Conservation (phyloP, 139 green algal genomes). For the Micractinium sp. region DNA sequence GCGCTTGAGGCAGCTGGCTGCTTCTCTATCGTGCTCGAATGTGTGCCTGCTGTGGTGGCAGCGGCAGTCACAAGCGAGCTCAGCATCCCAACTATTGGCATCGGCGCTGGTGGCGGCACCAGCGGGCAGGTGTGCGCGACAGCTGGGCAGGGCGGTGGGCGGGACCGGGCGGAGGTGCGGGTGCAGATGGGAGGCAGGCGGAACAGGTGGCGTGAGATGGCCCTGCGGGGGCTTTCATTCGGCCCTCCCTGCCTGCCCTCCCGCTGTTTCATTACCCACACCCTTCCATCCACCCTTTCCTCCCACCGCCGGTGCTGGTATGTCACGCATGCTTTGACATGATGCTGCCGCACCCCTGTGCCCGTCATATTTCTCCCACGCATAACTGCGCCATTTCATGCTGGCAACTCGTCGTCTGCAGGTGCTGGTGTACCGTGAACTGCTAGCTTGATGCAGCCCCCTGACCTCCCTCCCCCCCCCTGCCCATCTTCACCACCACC, state of each 20-base stretch:
- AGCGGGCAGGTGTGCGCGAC: constrained; percentile 85
- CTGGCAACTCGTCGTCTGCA: neutral
- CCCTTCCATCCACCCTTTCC: no score
- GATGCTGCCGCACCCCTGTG: no score
- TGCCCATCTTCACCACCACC: no score
- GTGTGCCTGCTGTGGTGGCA: constrained; percentile 88
- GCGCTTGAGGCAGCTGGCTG: constrained; percentile 90
- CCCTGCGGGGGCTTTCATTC: neutral
- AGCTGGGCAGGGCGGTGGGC: neutral
- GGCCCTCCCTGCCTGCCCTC: neutral
- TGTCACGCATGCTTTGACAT: no score
- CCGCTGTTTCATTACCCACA: neutral
- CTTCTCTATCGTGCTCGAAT: constrained; percentile 97
- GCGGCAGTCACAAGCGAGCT: constrained; percentile 87
- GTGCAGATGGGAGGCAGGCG: neutral
- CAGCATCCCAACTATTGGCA: constrained; percentile 97
- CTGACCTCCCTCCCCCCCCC: neutral
- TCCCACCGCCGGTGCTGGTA: no score
- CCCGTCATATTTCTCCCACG: no score
- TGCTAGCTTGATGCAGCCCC: neutral
- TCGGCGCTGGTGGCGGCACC: constrained; percentile 85
- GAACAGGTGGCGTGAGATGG: neutral
- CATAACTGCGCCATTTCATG: no score
- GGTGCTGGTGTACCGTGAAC: neutral
- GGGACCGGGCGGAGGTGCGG: neutral